phyloP scores from a whole-genome alignment of 805 yeast genomes.

The Saturnispora diversa region DNA sequence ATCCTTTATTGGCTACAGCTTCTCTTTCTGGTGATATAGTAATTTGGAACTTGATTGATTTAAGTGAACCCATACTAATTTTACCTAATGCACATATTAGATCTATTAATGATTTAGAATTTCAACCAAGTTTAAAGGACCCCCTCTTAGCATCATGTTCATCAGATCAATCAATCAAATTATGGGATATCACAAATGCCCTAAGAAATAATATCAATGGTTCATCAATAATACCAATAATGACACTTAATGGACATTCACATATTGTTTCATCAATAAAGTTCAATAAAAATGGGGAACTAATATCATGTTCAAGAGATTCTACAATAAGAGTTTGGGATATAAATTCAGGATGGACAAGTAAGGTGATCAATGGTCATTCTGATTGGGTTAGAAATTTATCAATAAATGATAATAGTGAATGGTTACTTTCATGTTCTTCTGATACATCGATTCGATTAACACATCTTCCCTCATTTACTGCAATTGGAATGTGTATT shows the following conservation, averaged over 20 bases:
- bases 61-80: conserved; percentile 50
- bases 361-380: conserved; percentile 65
- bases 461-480: conserved; percentile 56
- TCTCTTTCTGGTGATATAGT: conserved; percentile 65
- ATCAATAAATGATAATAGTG: conserved; percentile 34
- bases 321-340: conserved; percentile 59
- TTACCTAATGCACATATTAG: conserved; percentile 68
- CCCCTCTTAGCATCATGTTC: conserved; percentile 39
- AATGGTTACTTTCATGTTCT: conserved; percentile 62
- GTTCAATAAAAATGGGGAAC: conserved; percentile 39
- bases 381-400: conserved; percentile 80
- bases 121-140: conserved; percentile 37
- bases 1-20: conserved; percentile 57
- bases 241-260: conserved; percentile 77
- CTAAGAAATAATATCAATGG: neutral
- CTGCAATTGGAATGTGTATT: conserved; percentile 54
- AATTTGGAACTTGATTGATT: conserved; percentile 62
- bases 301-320: conserved; percentile 62
- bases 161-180: conserved; percentile 47
- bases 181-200: conserved; percentile 50
- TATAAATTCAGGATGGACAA: conserved; percentile 55
- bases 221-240: conserved; percentile 28
- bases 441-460: conserved; percentile 70
- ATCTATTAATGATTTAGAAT: conserved; percentile 48
- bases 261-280: conserved; percentile 66